Conservation (phyloP, 2,329 filamentous ascomycete genomes). For the Aureobasidium sp. region DNA sequence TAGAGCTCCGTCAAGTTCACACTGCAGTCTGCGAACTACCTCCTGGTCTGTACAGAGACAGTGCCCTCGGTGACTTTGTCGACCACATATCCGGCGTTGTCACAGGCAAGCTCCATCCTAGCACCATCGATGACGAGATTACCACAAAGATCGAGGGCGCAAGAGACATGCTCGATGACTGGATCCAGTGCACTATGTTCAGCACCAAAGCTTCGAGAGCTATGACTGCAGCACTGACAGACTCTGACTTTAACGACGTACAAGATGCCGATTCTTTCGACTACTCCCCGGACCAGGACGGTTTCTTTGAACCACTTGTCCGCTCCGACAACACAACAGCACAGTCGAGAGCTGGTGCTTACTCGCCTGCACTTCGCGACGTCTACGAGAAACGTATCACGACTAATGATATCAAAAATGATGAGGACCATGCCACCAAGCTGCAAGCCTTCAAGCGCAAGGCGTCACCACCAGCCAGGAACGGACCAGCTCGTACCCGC, state of each 20-base stretch:
- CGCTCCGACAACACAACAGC: background rate
- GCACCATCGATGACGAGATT: conserved; percentile 1
- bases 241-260: background rate
- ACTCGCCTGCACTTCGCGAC: background rate
- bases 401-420: background rate
- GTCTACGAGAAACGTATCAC: background rate
- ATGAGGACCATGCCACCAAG: background rate
- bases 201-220: background rate
- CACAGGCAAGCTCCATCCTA: conserved; percentile 5
- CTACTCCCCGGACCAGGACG: background rate
- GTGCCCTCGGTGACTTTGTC: conserved; percentile 16
- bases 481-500: background rate
- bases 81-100: conserved; percentile 17
- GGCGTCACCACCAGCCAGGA: background rate
- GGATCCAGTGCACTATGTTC: background rate
- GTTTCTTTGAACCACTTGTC: background rate
- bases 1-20: conserved; percentile 19
- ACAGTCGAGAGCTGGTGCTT: background rate
- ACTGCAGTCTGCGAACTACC: conserved; percentile 21
- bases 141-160: conserved; percentile 15
- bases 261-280: background rate
- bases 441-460: background rate
- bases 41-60: conserved; percentile 13
- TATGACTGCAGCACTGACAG: background rate
- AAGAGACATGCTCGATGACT: conserved; percentile 15